Conservation (phyloP, 139 green algal species). For the Micromonas commoda region DNA sequence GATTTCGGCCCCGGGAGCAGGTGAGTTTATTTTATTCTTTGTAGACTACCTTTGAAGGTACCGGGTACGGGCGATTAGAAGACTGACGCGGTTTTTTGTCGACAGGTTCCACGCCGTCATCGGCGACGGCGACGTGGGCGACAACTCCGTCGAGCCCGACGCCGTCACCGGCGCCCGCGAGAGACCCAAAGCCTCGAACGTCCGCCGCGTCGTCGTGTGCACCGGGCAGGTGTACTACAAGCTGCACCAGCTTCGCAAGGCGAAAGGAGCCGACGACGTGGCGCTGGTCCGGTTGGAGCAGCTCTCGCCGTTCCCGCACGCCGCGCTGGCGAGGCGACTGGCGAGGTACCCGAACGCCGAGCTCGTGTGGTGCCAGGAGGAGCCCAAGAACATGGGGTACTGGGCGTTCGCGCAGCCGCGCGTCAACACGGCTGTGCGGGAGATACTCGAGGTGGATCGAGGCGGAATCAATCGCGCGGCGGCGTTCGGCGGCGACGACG, state of each 20-base stretch:
- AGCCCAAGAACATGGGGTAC: slow-evolving; percentile 71
- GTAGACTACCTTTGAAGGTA: too few species aligned
- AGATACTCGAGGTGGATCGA: background rate
- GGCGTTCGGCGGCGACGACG: background rate
- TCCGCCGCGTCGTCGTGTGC: slow-evolving; percentile 60
- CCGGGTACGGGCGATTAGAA: too few species aligned
- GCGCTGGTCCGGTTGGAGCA: slow-evolving; percentile 71
- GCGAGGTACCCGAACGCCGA: slow-evolving; percentile 55
- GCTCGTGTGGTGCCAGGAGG: slow-evolving; percentile 71
- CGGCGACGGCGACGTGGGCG: slow-evolving; percentile 54
- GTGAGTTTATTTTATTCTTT: too few species aligned
- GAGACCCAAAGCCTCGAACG: slow-evolving; percentile 36
- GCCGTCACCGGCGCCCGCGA: slow-evolving; percentile 23
- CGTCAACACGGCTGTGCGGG: slow-evolving; percentile 2
- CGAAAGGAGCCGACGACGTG: slow-evolving; percentile 42
- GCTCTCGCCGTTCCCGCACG: slow-evolving; percentile 71
- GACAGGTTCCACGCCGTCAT: slow-evolving; percentile 72
- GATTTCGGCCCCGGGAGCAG: slow-evolving; percentile 55
- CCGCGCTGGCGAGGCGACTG: slow-evolving; percentile 47
- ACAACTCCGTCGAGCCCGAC: slow-evolving; percentile 48
- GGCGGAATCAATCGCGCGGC: background rate
- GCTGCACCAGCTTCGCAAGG: background rate
- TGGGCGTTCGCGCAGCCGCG: slow-evolving; percentile 49
- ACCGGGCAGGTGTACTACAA: slow-evolving; percentile 56
- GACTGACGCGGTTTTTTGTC: too few species aligned